Percentiles rank a stretch among this genome's conserved stretches.
phyloP scores from a whole-genome alignment of 2,329 filamentous ascomycete genomes.

The Didymella segeticola region DNA sequence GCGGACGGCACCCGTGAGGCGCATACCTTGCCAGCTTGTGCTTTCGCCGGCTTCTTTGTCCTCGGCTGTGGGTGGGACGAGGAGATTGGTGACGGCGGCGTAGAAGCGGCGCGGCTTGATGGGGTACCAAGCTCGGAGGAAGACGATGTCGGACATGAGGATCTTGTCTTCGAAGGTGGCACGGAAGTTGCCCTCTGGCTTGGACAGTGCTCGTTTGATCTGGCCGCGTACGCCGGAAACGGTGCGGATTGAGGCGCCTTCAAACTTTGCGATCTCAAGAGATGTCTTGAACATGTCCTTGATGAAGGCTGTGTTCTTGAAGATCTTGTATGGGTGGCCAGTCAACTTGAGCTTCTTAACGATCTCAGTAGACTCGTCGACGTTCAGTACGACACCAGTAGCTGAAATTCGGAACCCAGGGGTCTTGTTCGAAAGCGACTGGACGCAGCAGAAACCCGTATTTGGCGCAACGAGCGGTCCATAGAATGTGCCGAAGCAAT shows the following conservation, averaged over 20 bases:
- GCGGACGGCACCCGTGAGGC: slow-evolving; percentile 89
- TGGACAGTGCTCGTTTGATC: slow-evolving; percentile 92
- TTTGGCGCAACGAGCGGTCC: slow-evolving; percentile 94
- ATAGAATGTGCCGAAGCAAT: slow-evolving; percentile 96
- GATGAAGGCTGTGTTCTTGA: slow-evolving; percentile 98
- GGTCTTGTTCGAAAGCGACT: slow-evolving; percentile 82
- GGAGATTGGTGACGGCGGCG: slow-evolving; percentile 91
- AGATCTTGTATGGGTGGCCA: slow-evolving; percentile 93
- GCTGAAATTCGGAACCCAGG: slow-evolving; percentile 94
- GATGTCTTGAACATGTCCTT: slow-evolving; percentile 96
- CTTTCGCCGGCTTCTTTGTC: slow-evolving; percentile 41
- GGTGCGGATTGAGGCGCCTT: slow-evolving; percentile 93
- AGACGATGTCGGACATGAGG: slow-evolving; percentile 94
- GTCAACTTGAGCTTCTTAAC: slow-evolving; percentile 99
- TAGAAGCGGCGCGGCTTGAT: slow-evolving; percentile 96
- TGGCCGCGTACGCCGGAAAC: slow-evolving; percentile 95
- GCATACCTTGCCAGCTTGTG: slow-evolving; percentile 83
- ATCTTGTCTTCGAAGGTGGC: slow-evolving; percentile 99
- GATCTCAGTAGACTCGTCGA: slow-evolving; percentile 95
- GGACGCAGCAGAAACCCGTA: slow-evolving; percentile 92
- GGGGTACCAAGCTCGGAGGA: slow-evolving; percentile 95
- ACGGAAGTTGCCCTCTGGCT: slow-evolving; percentile 94
- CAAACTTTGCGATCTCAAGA: slow-evolving; percentile 97
- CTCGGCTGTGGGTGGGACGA: slow-evolving; percentile 61
- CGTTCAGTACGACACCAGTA: slow-evolving; percentile 89